phyloP scores from a whole-genome alignment of 75 land plant species.

The Gnetum montanum region DNA sequence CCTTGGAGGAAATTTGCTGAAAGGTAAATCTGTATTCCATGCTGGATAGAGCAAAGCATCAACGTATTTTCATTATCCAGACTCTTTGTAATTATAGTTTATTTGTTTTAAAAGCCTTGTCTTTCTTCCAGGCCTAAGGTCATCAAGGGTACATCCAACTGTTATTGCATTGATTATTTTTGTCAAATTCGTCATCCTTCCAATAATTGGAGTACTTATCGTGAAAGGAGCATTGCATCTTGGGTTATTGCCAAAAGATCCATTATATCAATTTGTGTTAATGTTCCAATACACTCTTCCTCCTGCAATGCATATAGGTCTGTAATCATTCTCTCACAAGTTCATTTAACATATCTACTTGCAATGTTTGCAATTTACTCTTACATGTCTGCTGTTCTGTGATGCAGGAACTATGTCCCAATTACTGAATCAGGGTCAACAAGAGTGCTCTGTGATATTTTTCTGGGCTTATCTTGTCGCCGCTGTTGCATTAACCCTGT shows the following conservation, averaged over 20 bases:
- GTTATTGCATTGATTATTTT: slow-evolving; percentile 22
- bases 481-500: slow-evolving; percentile 29
- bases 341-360: not conserved
- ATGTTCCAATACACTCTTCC: slow-evolving; percentile 54
- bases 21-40: too few species aligned
- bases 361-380: too few species aligned
- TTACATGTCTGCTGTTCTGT: not conserved
- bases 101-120: not conserved
- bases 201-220: slow-evolving; percentile 31
- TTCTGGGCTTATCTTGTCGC: slow-evolving; percentile 46
- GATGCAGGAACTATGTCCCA: slow-evolving; percentile 45
- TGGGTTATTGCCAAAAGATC: slow-evolving; percentile 40
- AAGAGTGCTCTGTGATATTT: slow-evolving; percentile 41
- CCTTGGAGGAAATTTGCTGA: slow-evolving; percentile 15
- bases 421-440: slow-evolving; percentile 29
- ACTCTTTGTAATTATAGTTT: too few species aligned
- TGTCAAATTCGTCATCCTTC: slow-evolving; percentile 36
- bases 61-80: too few species aligned
- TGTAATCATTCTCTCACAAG: slow-evolving; percentile 2
- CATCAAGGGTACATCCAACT: slow-evolving; percentile 7
- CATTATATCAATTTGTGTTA: slow-evolving; percentile 44
- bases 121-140: slow-evolving; percentile 19
- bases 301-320: slow-evolving; percentile 60
- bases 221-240: slow-evolving; percentile 27
- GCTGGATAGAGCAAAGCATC: too few species aligned